A percentile compares a stretch with the other conserved stretches of the same genome.
These are phyloP conservation scores for Talaromyces trachyspermus DNA, from an alignment of 495 filamentous ascomycete genomes.

Conservation along the genomic window DNA sequence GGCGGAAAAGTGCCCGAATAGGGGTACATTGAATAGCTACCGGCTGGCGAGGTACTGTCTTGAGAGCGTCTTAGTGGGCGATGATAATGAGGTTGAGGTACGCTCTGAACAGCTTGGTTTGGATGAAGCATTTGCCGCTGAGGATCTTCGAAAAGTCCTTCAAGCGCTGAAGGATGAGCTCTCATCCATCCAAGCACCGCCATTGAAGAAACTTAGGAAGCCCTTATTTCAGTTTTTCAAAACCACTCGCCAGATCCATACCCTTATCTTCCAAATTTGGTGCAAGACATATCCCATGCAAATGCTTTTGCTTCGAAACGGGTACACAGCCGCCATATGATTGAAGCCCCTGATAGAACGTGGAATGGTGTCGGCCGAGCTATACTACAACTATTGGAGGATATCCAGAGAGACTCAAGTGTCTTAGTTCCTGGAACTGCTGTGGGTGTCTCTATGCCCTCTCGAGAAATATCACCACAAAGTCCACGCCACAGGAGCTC, in stretches of 20 bases:
- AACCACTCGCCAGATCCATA: constrained; percentile 62
- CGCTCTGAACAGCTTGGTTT: constrained; percentile 71
- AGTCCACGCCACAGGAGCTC: constrained; percentile 7
- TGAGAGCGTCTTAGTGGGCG: constrained; percentile 82
- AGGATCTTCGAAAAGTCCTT: constrained; percentile 65
- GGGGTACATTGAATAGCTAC: constrained; percentile 66
- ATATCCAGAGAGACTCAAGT: constrained; percentile 28
- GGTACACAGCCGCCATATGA: constrained; percentile 19
- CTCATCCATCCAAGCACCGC: constrained; percentile 57
- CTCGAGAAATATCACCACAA: constrained; percentile 11
- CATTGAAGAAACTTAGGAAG: constrained; percentile 57
- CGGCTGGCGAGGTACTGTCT: constrained; percentile 79
- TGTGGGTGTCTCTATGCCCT: constrained; percentile 32
- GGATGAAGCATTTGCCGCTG: constrained; percentile 76
- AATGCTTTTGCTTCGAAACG: constrained; percentile 24
- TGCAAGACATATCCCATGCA: constrained; percentile 12
- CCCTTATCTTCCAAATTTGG: constrained; percentile 61
- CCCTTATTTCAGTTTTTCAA: constrained; percentile 54
- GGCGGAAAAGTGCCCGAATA: constrained; percentile 77
- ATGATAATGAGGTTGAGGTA: constrained; percentile 62
- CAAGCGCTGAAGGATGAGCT: constrained; percentile 63
- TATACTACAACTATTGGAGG: constrained; percentile 45
- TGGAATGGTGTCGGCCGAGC: constrained; percentile 51
- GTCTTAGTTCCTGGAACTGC: constrained; percentile 28
- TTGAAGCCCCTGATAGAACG: constrained; percentile 28